These are phyloP conservation scores for Peziza echinospora DNA, from an alignment of 495 filamentous ascomycete species.

Conservation along the genomic window DNA sequence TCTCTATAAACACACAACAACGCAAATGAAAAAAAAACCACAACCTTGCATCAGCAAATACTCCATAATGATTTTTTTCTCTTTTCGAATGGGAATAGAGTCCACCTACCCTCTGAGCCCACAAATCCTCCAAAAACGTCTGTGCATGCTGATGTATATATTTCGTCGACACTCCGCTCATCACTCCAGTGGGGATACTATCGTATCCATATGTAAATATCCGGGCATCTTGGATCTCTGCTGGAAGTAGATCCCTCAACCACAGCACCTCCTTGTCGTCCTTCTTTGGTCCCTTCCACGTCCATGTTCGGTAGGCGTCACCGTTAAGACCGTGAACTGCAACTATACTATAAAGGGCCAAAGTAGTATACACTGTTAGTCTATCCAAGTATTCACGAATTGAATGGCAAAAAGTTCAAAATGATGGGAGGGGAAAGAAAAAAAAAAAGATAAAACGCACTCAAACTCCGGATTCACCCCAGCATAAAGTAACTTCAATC, in stretches of 20 bases:
- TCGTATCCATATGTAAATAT: conserved; percentile 75
- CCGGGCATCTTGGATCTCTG: conserved; percentile 39
- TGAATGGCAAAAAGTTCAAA: neutral
- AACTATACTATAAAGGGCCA: conserved; percentile 18
- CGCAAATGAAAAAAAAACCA: no score
- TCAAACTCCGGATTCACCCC: neutral
- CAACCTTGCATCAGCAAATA: conserved; percentile 23
- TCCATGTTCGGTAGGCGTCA: conserved; percentile 55
- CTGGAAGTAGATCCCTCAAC: conserved; percentile 53
- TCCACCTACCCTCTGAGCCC: conserved; percentile 35
- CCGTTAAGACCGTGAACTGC: conserved; percentile 71
- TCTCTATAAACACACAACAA: conserved; percentile 32
- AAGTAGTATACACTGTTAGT: no score
- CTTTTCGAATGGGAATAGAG: no score
- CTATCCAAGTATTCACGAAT: no score
- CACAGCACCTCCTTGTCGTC: conserved; percentile 44
- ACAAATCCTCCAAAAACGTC: conserved; percentile 42
- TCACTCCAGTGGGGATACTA: conserved; percentile 43
- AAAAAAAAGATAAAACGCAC: neutral
- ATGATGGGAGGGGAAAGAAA: neutral
- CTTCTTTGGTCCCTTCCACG: conserved; percentile 23
- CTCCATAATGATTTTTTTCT: neutral
- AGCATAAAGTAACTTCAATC: neutral
- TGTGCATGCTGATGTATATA: conserved; percentile 68
- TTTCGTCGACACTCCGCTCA: conserved; percentile 43